phyloP scores from a whole-genome alignment of 495 filamentous ascomycete species.

The Chlorociboria aeruginascens region DNA sequence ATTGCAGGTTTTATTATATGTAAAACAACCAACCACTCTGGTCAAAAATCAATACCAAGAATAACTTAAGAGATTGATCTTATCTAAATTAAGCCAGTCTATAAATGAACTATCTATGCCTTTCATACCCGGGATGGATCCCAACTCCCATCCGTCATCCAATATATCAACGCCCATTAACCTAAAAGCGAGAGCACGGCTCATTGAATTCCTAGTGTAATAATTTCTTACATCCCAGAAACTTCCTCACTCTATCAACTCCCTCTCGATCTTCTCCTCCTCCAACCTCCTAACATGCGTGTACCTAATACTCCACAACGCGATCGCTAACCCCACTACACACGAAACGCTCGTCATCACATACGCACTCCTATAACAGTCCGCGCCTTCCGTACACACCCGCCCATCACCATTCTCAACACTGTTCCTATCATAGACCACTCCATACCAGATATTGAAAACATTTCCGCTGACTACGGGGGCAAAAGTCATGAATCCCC shows the following conservation, averaged over 20 bases:
- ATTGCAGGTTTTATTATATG: too few species aligned
- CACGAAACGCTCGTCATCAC: slow-evolving; percentile 70
- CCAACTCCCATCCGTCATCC: too few species aligned
- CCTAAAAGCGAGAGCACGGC: too few species aligned
- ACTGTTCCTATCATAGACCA: slow-evolving; percentile 70
- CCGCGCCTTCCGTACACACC: slow-evolving; percentile 65
- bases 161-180: too few species aligned
- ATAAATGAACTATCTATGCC: too few species aligned
- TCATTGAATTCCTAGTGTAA: too few species aligned
- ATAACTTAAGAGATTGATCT: too few species aligned
- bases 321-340: slow-evolving; percentile 52
- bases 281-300: slow-evolving; percentile 19
- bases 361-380: slow-evolving; percentile 76
- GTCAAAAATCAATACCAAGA: too few species aligned
- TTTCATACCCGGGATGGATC: too few species aligned
- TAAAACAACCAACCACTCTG: too few species aligned
- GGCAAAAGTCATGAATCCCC: slow-evolving; percentile 85
- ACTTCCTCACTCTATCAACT: background rate
- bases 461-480: slow-evolving; percentile 78
- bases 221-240: too few species aligned
- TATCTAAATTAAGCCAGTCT: too few species aligned
- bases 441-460: slow-evolving; percentile 83
- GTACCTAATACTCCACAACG: slow-evolving; percentile 65
- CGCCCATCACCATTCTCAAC: slow-evolving; percentile 52
- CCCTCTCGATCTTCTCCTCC: slow-evolving; percentile 9